These are phyloP conservation scores for Corylus americana DNA, from an alignment of 306 rosid genomes.

Conservation along the genomic window DNA sequence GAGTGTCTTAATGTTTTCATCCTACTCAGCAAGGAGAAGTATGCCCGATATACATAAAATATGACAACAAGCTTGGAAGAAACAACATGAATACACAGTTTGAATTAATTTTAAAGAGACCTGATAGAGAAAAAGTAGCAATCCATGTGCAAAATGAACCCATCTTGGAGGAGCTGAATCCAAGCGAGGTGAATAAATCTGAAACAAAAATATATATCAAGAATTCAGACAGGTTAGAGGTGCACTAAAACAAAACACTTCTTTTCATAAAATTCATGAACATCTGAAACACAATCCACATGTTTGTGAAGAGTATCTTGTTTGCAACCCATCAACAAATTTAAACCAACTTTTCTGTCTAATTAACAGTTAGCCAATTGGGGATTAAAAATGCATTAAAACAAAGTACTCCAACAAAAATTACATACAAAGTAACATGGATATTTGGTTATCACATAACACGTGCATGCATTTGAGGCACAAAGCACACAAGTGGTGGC, in stretches of 20 bases:
- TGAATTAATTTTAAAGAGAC: constrained; percentile 36
- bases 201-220: constrained; percentile 25
- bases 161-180: constrained; percentile 97
- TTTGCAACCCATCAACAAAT: background rate
- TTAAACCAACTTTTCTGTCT: background rate
- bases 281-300: background rate
- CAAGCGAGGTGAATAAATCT: constrained; percentile 84
- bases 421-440: background rate
- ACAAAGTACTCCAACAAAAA: background rate
- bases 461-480: background rate
- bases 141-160: constrained; percentile 89
- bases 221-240: background rate
- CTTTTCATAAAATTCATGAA: background rate
- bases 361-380: background rate
- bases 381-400: background rate
- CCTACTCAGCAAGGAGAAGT: background rate
- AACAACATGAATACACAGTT: constrained; percentile 1
- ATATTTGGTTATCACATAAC: no score
- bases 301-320: background rate
- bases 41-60: background rate
- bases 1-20: background rate
- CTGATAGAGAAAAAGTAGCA: constrained; percentile 94
- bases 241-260: background rate
- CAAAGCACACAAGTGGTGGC: background rate
- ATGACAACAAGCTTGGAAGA: background rate